Evolutionary conservation across 2,329 filamentous ascomycete genomes (phyloP).

Genomic region (Cercospora brassicicola): DNA sequence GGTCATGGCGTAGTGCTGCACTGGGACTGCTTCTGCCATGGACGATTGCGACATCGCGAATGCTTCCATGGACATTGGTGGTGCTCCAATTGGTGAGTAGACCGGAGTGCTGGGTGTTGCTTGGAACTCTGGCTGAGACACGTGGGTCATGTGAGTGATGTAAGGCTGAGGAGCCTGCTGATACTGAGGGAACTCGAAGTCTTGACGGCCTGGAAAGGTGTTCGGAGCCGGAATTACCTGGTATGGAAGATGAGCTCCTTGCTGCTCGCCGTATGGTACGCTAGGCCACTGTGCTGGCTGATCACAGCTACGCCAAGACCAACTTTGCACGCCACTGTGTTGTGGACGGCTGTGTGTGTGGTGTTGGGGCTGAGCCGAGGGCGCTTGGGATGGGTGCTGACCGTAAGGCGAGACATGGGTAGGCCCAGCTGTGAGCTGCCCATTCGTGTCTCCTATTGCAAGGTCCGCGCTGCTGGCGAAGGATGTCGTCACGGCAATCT

Average conservation of each 20-base stretch:
- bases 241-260: slow-evolving; percentile 7
- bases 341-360: slow-evolving; percentile 7
- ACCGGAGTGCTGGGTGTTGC: slow-evolving; percentile 23
- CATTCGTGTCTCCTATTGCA: background rate
- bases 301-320: slow-evolving; percentile 9
- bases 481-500: background rate
- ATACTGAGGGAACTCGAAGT: slow-evolving; percentile 20
- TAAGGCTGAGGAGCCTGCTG: slow-evolving; percentile 17
- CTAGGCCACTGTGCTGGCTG: slow-evolving; percentile 9
- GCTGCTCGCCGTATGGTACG: slow-evolving; percentile 2
- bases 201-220: slow-evolving; percentile 20
- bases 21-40: background rate
- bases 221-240: slow-evolving; percentile 3
- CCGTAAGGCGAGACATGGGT: background rate
- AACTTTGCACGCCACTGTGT: background rate
- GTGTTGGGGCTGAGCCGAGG: background rate
- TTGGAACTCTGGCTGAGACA: slow-evolving; percentile 29
- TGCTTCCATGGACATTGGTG: slow-evolving; percentile 18
- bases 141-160: slow-evolving; percentile 23
- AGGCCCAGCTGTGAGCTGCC: background rate
- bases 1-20: slow-evolving; percentile 7
- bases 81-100: slow-evolving; percentile 18
- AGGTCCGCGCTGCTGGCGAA: background rate
- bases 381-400: background rate
- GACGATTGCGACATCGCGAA: slow-evolving; percentile 8